These are phyloP conservation scores for Gillenia trifoliata DNA, from an alignment of 306 rosid genomes.

Conservation along the genomic window DNA sequence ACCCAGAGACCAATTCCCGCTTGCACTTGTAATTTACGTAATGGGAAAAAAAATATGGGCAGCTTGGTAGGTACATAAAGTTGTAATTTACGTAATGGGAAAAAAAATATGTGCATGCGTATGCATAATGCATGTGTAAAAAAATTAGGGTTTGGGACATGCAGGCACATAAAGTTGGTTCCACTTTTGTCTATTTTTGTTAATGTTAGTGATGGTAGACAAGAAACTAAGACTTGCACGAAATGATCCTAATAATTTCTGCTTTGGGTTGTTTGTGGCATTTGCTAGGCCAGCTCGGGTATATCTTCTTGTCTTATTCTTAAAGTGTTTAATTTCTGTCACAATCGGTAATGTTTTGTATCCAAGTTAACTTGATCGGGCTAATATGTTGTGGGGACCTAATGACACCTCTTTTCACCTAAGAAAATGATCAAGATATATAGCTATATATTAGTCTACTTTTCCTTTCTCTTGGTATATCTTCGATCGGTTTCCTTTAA, in stretches of 20 bases:
- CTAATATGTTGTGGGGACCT: background rate
- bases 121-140: background rate
- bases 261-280: background rate
- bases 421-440: background rate
- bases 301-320: background rate
- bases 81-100: conserved; percentile 3
- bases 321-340: background rate
- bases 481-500: background rate
- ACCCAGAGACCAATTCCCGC: background rate
- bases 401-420: background rate
- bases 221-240: conserved; percentile 14
- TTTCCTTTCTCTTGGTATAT: background rate
- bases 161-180: background rate
- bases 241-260: background rate
- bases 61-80: background rate
- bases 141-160: background rate
- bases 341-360: background rate
- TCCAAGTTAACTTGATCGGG: background rate
- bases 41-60: background rate
- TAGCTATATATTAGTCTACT: background rate
- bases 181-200: background rate
- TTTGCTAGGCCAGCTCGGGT: background rate
- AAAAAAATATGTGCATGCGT: background rate
- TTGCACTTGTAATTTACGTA: background rate
- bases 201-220: background rate